Evolutionary conservation across 2,329 filamentous ascomycete genomes (phyloP), one percentile per base, ranked within the genome.

Genomic region (Fusarium sp.): DNA sequence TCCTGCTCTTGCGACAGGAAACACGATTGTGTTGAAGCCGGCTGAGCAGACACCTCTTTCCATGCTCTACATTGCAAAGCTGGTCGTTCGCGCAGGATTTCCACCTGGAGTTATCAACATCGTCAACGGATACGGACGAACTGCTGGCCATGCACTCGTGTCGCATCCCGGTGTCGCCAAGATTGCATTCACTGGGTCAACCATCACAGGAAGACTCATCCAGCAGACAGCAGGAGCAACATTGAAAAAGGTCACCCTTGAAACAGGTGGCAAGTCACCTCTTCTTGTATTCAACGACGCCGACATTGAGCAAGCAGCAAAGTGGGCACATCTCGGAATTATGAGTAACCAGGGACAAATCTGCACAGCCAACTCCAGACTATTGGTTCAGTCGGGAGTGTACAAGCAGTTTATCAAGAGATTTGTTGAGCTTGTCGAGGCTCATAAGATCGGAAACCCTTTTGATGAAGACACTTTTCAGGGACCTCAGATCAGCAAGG

Each of bases 331-430:
- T 4, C 10, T 13, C n/a, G 56, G 56, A 4, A 51, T 59, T n/a
- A 59, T 59, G 56, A 16, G 16, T 14, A 51, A 59, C 23, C 20
- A 23, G 9, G 56, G 56, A 6, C 56, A 59, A 6, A 50, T 36
- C 31, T 53, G 57, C 29, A 51, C 31, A 11, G 40, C 44, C 0
- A 53, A 23, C 8, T 38, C 29, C 0, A 23, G 31, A 14, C 29
- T 49, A 9, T 5, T 53, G 33, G 29, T 59, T n/a, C 44, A 59
- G 16, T 31, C 27, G 7, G 36, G 34, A 6, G 29, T 60, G 2
- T 42, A 60, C 10, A 33, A 42, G 10, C 11, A 53, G 8, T 60
- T 60, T 13, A 18, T 60, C 8, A 16, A n/a, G 6, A 31, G 29
- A 7, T 33, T 50, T 16, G 29, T 34, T n/a, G 16, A 31, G 18